These are phyloP conservation scores for Fusarium euwallaceae DNA, from an alignment of 2,329 filamentous ascomycete species.

Conservation along the genomic window DNA sequence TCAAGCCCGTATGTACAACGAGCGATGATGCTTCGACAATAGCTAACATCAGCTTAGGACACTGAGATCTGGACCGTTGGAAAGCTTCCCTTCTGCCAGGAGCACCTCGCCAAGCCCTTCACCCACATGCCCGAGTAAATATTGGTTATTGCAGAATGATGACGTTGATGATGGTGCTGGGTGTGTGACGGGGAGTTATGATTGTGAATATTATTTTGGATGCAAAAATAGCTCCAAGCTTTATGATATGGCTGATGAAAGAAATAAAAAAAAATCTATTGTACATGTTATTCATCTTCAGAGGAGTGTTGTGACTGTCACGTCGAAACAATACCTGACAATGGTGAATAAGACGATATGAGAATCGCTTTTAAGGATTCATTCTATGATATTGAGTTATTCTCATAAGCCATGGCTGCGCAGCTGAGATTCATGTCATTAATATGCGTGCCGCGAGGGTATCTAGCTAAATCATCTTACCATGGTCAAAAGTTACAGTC, in stretches of 20 bases:
- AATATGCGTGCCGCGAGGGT: constrained; percentile 12
- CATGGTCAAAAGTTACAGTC: constrained; percentile 19
- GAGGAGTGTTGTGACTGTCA: background rate
- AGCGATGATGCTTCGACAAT: background rate
- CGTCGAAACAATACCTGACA: background rate
- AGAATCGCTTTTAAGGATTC: background rate
- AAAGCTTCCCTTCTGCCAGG: constrained; percentile 79
- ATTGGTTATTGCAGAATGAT: background rate
- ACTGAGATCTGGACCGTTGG: constrained; percentile 78
- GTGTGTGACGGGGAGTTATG: constrained; percentile 17
- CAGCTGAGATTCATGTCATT: background rate
- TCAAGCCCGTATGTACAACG: constrained; percentile 69
- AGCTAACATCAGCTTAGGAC: constrained; percentile 57
- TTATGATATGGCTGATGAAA: constrained; percentile 5
- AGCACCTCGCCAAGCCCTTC: constrained; percentile 73
- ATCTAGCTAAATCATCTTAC: constrained; percentile 26
- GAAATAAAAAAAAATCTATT: background rate
- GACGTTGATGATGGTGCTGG: constrained; percentile 17
- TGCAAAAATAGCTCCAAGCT: background rate
- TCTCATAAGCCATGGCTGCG: background rate
- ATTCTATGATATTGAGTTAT: background rate
- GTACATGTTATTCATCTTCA: background rate
- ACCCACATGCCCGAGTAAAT: constrained; percentile 71
- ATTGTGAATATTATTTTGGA: background rate
- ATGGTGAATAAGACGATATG: background rate